These are phyloP conservation scores for Floccularia luteovirens DNA, from an alignment of 768 basidiomycete genomes.

Conservation along the genomic window DNA sequence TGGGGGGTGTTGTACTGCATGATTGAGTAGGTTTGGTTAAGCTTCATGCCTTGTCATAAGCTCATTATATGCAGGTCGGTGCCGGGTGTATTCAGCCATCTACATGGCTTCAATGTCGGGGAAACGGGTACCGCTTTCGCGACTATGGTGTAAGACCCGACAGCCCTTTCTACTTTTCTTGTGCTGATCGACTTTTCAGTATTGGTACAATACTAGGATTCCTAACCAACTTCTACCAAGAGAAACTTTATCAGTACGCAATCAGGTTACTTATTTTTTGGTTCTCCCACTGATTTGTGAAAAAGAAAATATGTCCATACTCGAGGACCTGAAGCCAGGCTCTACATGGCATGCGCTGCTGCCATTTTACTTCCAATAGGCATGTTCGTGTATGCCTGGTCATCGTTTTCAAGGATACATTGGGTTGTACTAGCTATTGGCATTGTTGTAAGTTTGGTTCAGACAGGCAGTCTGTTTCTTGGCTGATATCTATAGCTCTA, in stretches of 20 bases:
- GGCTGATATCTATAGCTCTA: constrained; percentile 25
- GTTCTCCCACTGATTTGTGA: not conserved
- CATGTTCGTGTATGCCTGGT: constrained; percentile 75
- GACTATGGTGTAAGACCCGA: constrained; percentile 38
- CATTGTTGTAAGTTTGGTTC: constrained; percentile 24
- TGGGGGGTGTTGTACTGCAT: constrained; percentile 75
- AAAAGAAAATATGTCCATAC: constrained; percentile 23
- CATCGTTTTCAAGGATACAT: constrained; percentile 40
- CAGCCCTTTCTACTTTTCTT: not conserved
- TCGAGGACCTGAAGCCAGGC: constrained; percentile 48
- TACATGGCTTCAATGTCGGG: constrained; percentile 56
- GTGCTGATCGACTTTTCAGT: constrained; percentile 20
- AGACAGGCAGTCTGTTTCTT: not conserved
- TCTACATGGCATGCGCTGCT: constrained; percentile 49
- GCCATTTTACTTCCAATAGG: constrained; percentile 44
- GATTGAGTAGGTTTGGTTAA: constrained; percentile 36
- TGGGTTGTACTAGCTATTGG: constrained; percentile 60
- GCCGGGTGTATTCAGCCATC: constrained; percentile 40
- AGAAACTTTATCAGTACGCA: constrained; percentile 41
- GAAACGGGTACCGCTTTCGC: constrained; percentile 54
- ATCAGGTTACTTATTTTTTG: constrained; percentile 1
- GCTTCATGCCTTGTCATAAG: not conserved
- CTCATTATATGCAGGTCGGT: constrained; percentile 34
- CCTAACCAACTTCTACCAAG: constrained; percentile 36
- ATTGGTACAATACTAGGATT: constrained; percentile 49